A percentile compares a stretch with the other conserved stretches of the same genome.
Evolutionary conservation across 2,329 filamentous ascomycete species (phyloP).

Genomic region (Cryphonectria nitschkei): DNA sequence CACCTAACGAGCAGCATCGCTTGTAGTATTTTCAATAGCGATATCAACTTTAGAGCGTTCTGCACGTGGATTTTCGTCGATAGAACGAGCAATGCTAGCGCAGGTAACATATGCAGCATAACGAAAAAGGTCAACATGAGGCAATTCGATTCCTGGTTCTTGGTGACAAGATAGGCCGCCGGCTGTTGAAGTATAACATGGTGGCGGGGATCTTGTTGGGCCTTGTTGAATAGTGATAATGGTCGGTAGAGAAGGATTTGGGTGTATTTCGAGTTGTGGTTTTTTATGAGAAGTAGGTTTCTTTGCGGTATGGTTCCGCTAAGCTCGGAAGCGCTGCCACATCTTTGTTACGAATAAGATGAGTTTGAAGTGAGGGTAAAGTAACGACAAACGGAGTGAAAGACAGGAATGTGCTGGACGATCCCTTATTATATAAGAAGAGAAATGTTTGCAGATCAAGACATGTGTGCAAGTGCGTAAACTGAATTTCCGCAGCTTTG

Average conservation of each 20-base stretch:
- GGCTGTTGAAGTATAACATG: background rate
- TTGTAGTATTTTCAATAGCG: background rate
- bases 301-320: background rate
- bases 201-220: background rate
- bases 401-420: background rate
- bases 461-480: background rate
- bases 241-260: background rate
- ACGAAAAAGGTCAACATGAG: background rate
- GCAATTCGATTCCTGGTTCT: background rate
- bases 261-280: background rate
- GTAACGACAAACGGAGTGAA: background rate
- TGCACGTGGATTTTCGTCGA: background rate
- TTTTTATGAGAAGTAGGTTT: background rate
- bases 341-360: background rate
- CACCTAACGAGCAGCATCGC: background rate
- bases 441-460: background rate
- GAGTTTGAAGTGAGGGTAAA: background rate
- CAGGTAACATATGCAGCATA: background rate
- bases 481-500: background rate
- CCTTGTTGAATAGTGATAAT: background rate
- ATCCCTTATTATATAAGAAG: background rate
- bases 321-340: background rate
- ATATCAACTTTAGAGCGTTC: background rate
- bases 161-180: background rate
- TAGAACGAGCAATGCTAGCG: background rate